These are phyloP conservation scores for Trichoderma polysporum DNA, from an alignment of 2,329 filamentous ascomycete genomes.

Conservation along the genomic window DNA sequence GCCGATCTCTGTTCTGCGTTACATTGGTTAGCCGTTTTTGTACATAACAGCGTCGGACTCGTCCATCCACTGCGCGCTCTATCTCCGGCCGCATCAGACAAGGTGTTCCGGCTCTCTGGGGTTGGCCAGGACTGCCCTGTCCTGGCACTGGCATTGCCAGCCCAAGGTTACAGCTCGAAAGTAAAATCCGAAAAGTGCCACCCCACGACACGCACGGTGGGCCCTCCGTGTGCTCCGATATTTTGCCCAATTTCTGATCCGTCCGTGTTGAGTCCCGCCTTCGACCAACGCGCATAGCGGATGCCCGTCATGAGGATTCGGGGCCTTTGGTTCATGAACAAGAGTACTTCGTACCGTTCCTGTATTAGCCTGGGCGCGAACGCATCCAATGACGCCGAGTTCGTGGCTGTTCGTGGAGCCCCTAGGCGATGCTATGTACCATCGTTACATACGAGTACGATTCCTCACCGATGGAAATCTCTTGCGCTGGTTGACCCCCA, in stretches of 20 bases:
- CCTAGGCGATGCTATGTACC: not conserved
- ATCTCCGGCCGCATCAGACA: not conserved
- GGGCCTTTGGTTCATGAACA: not conserved
- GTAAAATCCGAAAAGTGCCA: not conserved
- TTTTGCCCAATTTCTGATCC: conserved; percentile 14
- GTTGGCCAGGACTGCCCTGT: not conserved
- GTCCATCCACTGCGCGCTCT: not conserved
- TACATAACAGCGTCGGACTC: not conserved
- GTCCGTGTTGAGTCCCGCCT: conserved; percentile 9
- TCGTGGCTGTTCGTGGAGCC: not conserved
- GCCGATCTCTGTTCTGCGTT: not conserved
- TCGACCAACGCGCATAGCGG: not conserved
- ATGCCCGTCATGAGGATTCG: not conserved
- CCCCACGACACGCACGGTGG: conserved; percentile 11
- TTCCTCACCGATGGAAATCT: not conserved
- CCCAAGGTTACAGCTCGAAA: not conserved
- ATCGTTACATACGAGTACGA: not conserved
- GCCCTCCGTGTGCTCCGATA: conserved; percentile 12
- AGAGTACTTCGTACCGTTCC: not conserved
- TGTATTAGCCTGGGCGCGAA: not conserved
- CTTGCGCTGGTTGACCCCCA: not conserved
- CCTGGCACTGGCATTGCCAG: not conserved
- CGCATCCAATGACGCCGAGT: not conserved
- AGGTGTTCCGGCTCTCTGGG: not conserved
- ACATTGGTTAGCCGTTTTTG: not conserved